Conservation (phyloP, 2,329 filamentous ascomycete genomes). For the Colletotrichum camelliae region DNA sequence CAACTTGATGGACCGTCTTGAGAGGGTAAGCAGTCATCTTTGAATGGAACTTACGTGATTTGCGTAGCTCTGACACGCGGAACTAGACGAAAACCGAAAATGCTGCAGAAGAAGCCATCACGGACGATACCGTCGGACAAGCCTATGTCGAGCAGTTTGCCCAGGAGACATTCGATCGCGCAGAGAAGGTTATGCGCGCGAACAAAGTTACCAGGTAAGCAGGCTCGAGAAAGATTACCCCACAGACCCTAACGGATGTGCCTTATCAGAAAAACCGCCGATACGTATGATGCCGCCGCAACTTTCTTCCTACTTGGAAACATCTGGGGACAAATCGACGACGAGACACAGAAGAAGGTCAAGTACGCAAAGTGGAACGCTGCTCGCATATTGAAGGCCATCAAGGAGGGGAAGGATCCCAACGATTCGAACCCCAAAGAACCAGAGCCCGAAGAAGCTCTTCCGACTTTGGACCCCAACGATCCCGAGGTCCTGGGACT, state of each 20-base stretch:
- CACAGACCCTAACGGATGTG: neutral
- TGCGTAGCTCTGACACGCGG: neutral
- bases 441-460: slow-evolving; percentile 46
- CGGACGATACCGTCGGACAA: slow-evolving; percentile 84
- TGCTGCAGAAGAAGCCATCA: slow-evolving; percentile 79
- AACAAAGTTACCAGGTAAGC: slow-evolving; percentile 75
- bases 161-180: slow-evolving; percentile 83
- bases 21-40: slow-evolving; percentile 59
- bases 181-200: slow-evolving; percentile 80
- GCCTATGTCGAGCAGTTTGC: slow-evolving; percentile 96
- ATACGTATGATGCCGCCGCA: slow-evolving; percentile 90
- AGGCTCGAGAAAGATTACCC: neutral
- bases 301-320: slow-evolving; percentile 90
- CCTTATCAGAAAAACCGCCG: slow-evolving; percentile 77
- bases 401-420: slow-evolving; percentile 89
- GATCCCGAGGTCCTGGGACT: slow-evolving; percentile 69
- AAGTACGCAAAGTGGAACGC: slow-evolving; percentile 98
- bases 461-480: slow-evolving; percentile 60
- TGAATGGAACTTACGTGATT: too few relatives aligned
- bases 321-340: slow-evolving; percentile 80
- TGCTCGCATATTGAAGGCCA: slow-evolving; percentile 84
- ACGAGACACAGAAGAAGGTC: slow-evolving; percentile 83
- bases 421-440: slow-evolving; percentile 86
- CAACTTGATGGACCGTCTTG: slow-evolving; percentile 87
- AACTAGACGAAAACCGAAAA: slow-evolving; percentile 73